Conservation (phyloP, 176 grass and related monocot species). For the Musa beccarii region DNA sequence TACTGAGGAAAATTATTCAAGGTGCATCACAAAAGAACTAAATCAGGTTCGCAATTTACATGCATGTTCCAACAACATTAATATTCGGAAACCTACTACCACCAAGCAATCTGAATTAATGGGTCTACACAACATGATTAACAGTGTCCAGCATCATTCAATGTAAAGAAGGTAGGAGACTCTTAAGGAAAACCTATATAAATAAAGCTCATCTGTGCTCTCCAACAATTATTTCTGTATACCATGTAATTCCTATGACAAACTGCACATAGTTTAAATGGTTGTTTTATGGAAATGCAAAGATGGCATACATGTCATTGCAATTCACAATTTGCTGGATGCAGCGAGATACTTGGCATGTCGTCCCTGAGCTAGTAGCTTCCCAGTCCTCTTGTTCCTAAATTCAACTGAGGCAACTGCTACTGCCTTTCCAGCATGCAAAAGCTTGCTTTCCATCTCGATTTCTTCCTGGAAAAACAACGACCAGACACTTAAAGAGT, state of each 20-base stretch:
- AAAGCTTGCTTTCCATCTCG: slow-evolving; percentile 70
- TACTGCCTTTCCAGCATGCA: slow-evolving; percentile 56
- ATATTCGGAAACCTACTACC: too few species aligned
- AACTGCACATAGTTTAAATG: neutral
- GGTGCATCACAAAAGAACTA: too few species aligned
- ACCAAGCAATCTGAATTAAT: too few species aligned
- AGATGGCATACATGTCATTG: neutral
- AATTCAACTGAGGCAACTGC: slow-evolving; percentile 59
- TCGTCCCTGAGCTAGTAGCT: slow-evolving; percentile 71
- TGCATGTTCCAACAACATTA: too few species aligned
- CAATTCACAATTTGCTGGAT: slow-evolving; percentile 69
- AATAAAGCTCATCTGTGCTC: too few species aligned
- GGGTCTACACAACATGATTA: too few species aligned
- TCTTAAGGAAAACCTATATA: neutral
- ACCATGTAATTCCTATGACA: too few species aligned
- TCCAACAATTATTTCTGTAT: too few species aligned
- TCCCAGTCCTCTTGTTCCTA: slow-evolving; percentile 65
- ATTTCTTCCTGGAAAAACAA: slow-evolving; percentile 65
- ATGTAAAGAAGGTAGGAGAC: neutral
- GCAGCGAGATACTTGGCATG: slow-evolving; percentile 77
- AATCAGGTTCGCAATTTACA: too few species aligned
- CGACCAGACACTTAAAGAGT: neutral
- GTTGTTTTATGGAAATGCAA: neutral
- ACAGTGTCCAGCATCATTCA: neutral
- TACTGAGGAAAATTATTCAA: too few species aligned